phyloP scores from a whole-genome alignment of 1,284 basidiomycete species.

The Malassezia equina region DNA sequence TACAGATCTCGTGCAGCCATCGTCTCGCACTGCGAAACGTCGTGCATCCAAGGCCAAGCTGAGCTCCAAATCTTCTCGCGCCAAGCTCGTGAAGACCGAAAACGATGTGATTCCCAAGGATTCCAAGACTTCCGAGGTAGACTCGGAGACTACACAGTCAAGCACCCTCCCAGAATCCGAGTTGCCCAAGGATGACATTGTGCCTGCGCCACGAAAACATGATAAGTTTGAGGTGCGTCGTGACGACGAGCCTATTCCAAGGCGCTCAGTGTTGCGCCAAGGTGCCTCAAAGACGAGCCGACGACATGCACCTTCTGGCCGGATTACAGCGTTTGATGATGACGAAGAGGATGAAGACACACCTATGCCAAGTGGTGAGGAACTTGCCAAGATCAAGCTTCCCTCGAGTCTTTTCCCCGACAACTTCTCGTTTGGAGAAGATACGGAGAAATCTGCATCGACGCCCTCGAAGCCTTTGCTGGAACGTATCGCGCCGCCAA shows the following conservation, averaged over 20 bases:
- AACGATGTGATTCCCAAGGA: not conserved
- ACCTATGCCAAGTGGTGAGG: constrained; percentile 16
- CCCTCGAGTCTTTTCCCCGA: constrained; percentile 37
- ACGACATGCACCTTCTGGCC: constrained; percentile 37
- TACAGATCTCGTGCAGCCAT: not conserved
- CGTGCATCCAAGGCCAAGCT: not conserved
- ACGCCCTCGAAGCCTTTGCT: not conserved
- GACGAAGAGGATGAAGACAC: constrained; percentile 25
- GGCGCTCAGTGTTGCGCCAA: constrained; percentile 38
- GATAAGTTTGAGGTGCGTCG: constrained; percentile 31
- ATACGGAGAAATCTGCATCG: not conserved
- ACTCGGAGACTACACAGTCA: not conserved
- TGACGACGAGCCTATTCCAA: constrained; percentile 17
- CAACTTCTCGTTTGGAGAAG: constrained; percentile 33
- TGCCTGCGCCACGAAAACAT: constrained; percentile 10
- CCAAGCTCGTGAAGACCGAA: not conserved
- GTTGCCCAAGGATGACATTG: not conserved
- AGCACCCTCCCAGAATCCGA: constrained; percentile 14
- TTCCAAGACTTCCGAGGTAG: constrained; percentile 14
- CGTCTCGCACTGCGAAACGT: constrained; percentile 1
- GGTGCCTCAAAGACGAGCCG: constrained; percentile 33
- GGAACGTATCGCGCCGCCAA: not conserved
- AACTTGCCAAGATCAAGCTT: constrained; percentile 42
- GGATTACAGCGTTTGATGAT: constrained; percentile 39
- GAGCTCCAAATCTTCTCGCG: constrained; percentile 8